Conservation (phyloP, 352 stramenopile species). For the Phytophthora palmivora region DNA sequence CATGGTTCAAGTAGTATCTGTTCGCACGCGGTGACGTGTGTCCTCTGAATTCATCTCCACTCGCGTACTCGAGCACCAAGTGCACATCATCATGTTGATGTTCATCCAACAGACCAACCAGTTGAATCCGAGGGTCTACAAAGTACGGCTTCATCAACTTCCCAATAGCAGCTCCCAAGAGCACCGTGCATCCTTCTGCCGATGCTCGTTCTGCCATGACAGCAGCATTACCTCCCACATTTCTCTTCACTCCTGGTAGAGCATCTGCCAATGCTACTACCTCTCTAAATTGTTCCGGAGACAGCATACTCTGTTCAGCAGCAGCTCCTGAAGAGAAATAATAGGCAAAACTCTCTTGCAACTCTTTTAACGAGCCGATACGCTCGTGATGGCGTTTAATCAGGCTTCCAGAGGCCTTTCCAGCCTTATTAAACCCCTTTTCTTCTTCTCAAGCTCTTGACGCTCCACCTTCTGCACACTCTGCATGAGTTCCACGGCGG, state of each 20-base stretch:
- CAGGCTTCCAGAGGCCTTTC: conserved; percentile 32
- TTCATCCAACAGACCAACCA: conserved; percentile 69
- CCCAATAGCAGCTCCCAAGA: conserved; percentile 80
- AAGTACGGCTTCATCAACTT: conserved; percentile 80
- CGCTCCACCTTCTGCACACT: conserved; percentile 56
- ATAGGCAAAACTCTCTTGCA: conserved; percentile 86
- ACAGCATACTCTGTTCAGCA: conserved; percentile 86
- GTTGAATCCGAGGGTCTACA: conserved; percentile 58
- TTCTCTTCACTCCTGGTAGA: conserved; percentile 62
- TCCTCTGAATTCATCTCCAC: conserved; percentile 66
- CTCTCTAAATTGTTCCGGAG: conserved; percentile 74
- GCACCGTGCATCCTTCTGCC: conserved; percentile 71
- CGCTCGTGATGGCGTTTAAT: conserved; percentile 73
- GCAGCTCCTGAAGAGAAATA: conserved; percentile 85
- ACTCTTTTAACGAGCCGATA: conserved; percentile 61
- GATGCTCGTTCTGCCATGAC: conserved; percentile 79
- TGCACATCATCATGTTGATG: conserved; percentile 80
- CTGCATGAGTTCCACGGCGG: conserved; percentile 78
- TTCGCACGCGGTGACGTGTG: conserved; percentile 77
- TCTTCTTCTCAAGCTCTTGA: conserved; percentile 49
- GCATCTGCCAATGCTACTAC: conserved; percentile 74
- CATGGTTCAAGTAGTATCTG: conserved; percentile 88
- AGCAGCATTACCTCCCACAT: conserved; percentile 82
- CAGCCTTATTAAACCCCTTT: conserved; percentile 25
- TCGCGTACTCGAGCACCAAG: conserved; percentile 81